A percentile compares a stretch with the other conserved stretches of the same genome.
Conservation (phyloP, 2,329 filamentous ascomycete genomes). For the Penicillium sumatraense region DNA sequence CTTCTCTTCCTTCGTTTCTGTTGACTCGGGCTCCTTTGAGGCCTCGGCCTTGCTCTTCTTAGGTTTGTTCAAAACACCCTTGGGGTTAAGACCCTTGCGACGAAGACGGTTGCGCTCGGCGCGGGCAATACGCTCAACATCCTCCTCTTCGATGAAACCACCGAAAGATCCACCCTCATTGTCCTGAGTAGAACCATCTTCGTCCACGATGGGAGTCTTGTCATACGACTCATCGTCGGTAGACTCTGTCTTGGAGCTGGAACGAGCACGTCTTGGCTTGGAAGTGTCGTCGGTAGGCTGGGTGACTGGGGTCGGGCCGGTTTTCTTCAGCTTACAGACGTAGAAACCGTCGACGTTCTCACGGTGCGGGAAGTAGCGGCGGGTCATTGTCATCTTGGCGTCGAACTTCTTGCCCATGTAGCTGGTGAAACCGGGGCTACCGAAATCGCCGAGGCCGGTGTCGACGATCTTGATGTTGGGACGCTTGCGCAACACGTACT, state of each 20-base stretch:
- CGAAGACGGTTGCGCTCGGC: constrained; percentile 76
- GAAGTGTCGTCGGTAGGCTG: constrained; percentile 32
- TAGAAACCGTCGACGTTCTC: constrained; percentile 99
- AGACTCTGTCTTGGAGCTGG: constrained; percentile 27
- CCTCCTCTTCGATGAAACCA: constrained; percentile 75
- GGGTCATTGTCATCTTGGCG: constrained; percentile 77
- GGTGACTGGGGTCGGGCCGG: constrained; percentile 68
- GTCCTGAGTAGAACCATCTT: constrained; percentile 35
- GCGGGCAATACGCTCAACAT: constrained; percentile 71
- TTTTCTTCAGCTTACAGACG: constrained; percentile 96
- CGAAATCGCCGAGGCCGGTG: constrained; percentile 80
- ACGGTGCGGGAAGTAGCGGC: constrained; percentile 85
- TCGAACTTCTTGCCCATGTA: constrained; percentile 94
- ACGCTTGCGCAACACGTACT: constrained; percentile 87
- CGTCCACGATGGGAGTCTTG: constrained; percentile 67
- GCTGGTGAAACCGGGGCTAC: constrained; percentile 87
- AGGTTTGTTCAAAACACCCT: constrained; percentile 54
- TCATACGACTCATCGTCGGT: constrained; percentile 59
- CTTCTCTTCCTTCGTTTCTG: constrained; percentile 17
- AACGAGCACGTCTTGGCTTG: constrained; percentile 21
- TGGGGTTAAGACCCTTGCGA: constrained; percentile 74
- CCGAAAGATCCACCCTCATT: constrained; percentile 64
- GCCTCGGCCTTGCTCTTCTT: constrained; percentile 33
- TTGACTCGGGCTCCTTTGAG: constrained; percentile 19
- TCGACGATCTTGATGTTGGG: constrained; percentile 94